Evolutionary conservation across 2,329 filamentous ascomycete species (phyloP).

Genomic region (Alternaria solani): DNA sequence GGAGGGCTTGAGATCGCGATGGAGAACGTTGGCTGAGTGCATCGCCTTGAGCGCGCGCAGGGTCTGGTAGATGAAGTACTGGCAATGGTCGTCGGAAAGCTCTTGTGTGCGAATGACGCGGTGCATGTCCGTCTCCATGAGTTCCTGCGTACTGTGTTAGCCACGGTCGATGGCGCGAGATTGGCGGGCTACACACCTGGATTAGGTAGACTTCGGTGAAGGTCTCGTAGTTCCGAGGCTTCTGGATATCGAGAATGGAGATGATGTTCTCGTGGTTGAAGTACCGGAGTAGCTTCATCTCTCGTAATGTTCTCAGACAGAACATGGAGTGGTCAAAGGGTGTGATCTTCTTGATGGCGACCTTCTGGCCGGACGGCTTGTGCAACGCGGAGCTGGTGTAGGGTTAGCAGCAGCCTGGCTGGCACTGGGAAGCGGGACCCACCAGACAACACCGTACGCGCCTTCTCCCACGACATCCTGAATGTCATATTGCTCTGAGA

Average conservation of each 20-base stretch:
- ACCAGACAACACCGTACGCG: slow-evolving; percentile 98
- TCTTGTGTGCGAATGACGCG: slow-evolving; percentile 98
- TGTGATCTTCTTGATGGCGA: slow-evolving; percentile 99
- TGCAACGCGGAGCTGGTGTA: slow-evolving; percentile 84
- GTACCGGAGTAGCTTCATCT: slow-evolving; percentile 98
- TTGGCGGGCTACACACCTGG: slow-evolving; percentile 66
- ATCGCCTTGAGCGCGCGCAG: slow-evolving; percentile 97
- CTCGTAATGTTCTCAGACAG: slow-evolving; percentile 91
- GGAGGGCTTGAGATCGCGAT: slow-evolving; percentile 96
- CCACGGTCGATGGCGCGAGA: background rate
- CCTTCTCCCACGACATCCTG: slow-evolving; percentile 99
- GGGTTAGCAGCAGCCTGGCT: slow-evolving; percentile 27
- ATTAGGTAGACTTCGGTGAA: slow-evolving; percentile 99
- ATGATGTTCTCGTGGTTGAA: slow-evolving; percentile 99
- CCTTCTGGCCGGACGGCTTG: slow-evolving; percentile 97
- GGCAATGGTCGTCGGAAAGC: slow-evolving; percentile 97
- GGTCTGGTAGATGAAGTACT: slow-evolving; percentile 99
- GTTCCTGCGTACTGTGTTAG: slow-evolving; percentile 67
- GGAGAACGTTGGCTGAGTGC: slow-evolving; percentile 98
- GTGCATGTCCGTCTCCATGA: slow-evolving; percentile 99
- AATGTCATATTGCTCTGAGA: slow-evolving; percentile 99
- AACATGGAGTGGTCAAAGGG: slow-evolving; percentile 99
- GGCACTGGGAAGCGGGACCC: slow-evolving; percentile 52
- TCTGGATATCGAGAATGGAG: slow-evolving; percentile 98
- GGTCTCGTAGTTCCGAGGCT: slow-evolving; percentile 92